Conservation (phyloP, 441 rosid species). For the Arabidopsis hybrid region DNA sequence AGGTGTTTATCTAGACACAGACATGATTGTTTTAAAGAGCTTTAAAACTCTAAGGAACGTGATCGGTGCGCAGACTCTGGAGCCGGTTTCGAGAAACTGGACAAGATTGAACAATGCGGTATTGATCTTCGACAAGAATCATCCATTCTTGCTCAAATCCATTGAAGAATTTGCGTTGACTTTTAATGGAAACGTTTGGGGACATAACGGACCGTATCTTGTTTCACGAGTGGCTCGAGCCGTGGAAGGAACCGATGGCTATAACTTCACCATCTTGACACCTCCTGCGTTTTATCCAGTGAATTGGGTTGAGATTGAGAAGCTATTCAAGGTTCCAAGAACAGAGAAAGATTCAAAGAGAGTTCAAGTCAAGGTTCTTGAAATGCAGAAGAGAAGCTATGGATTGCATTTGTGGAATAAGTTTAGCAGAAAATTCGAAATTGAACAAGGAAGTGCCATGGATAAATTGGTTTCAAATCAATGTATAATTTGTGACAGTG, state of each 20-base stretch:
- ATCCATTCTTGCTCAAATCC: constrained; percentile 56
- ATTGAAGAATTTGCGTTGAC: constrained; percentile 63
- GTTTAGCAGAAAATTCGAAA: constrained; percentile 52
- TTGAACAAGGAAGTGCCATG: constrained; percentile 64
- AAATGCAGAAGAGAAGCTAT: constrained; percentile 47
- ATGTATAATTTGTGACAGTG: constrained; percentile 49
- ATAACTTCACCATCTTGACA: constrained; percentile 54
- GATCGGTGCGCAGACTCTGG: constrained; percentile 68
- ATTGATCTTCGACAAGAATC: constrained; percentile 59
- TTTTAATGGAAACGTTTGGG: constrained; percentile 72
- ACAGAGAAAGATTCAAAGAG: constrained; percentile 46
- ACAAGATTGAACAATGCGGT: constrained; percentile 70
- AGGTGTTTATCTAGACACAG: constrained; percentile 67
- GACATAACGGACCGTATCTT: constrained; percentile 73
- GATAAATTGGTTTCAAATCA: constrained; percentile 51
- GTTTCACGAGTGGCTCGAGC: constrained; percentile 66
- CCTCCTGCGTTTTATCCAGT: constrained; percentile 69
- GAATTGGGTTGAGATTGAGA: constrained; percentile 57
- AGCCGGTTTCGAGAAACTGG: constrained; percentile 56
- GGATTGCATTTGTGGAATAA: constrained; percentile 75
- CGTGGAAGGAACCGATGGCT: constrained; percentile 45
- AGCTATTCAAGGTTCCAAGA: constrained; percentile 55
- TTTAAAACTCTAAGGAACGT: constrained; percentile 52
- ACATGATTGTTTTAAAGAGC: constrained; percentile 56
- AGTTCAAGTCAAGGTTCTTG: constrained; percentile 54